phyloP scores from a whole-genome alignment of 495 filamentous ascomycete species.

The Podospora bellae-mahoneyi region DNA sequence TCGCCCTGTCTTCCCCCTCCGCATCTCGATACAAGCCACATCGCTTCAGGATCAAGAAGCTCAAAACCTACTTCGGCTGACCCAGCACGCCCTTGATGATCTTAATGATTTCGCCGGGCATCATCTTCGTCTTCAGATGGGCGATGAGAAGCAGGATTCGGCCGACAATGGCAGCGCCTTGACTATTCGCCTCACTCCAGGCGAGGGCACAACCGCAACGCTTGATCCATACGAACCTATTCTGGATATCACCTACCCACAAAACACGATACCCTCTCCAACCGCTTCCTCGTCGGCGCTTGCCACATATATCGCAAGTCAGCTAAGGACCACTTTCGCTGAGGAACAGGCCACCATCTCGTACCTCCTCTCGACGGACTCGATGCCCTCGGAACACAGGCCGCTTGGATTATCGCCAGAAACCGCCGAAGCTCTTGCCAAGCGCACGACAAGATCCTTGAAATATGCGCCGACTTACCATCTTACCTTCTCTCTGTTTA shows the following conservation, averaged over 20 bases:
- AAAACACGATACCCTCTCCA: conserved; percentile 65
- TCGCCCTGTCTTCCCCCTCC: conserved; percentile 80
- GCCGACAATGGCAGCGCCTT: conserved; percentile 55
- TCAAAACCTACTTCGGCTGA: conserved; percentile 72
- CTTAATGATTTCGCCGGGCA: conserved; percentile 90
- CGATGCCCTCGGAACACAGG: conserved; percentile 47
- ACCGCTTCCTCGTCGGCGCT: conserved; percentile 69
- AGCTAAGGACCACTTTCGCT: conserved; percentile 73
- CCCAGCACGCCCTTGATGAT: conserved; percentile 87
- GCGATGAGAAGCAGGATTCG: conserved; percentile 25
- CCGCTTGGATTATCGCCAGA: conserved; percentile 42
- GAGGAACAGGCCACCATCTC: conserved; percentile 90
- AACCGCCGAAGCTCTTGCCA: conserved; percentile 45
- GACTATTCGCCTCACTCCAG: conserved; percentile 63
- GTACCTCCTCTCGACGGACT: conserved; percentile 65
- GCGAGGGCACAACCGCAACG: conserved; percentile 57
- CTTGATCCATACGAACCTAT: conserved; percentile 65
- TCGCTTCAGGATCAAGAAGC: conserved; percentile 65
- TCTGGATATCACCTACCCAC: conserved; percentile 77
- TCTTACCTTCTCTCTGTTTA: conserved; percentile 92
- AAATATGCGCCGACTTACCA: conserved; percentile 95
- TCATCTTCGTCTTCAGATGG: conserved; percentile 68
- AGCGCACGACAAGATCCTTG: conserved; percentile 70
- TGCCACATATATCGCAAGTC: conserved; percentile 73
- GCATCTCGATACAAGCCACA: conserved; percentile 72